Conservation (phyloP, 495 filamentous ascomycete genomes). For the Haplographium delicatum region DNA sequence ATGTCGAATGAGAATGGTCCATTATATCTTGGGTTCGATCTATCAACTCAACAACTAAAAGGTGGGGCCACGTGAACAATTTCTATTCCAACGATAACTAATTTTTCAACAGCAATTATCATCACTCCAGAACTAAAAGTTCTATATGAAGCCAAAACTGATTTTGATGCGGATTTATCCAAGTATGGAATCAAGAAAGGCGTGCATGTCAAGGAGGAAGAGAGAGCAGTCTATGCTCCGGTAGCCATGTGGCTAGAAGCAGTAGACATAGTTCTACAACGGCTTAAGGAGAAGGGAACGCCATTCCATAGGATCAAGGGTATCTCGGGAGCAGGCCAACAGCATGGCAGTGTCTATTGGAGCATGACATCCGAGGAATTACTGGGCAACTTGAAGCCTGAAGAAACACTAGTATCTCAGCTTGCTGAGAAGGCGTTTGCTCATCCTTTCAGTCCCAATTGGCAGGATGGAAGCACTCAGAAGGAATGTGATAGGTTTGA, state of each 20-base stretch:
- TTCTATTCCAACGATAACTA: not conserved
- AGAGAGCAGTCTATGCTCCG: constrained; percentile 86
- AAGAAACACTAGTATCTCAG: constrained; percentile 61
- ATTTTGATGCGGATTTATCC: constrained; percentile 64
- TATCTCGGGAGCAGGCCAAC: constrained; percentile 88
- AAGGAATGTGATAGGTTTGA: constrained; percentile 87
- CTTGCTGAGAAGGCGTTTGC: constrained; percentile 66
- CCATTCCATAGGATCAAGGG: constrained; percentile 75
- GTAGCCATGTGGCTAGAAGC: constrained; percentile 94
- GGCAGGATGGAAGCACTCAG: constrained; percentile 96
- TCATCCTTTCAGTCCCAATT: constrained; percentile 87
- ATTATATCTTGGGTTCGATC: constrained; percentile 88
- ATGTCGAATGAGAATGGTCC: constrained; percentile 45
- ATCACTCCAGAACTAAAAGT: constrained; percentile 75
- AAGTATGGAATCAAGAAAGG: constrained; percentile 87
- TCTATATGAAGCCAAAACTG: constrained; percentile 68
- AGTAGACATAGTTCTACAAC: constrained; percentile 73
- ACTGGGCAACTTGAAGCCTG: constrained; percentile 54
- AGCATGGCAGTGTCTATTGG: constrained; percentile 97
- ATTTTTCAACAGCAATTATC: constrained; percentile 54
- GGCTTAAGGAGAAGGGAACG: constrained; percentile 64
- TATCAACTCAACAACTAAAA: constrained; percentile 95
- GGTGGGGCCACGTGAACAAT: constrained; percentile 36
- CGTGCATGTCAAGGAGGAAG: constrained; percentile 71
- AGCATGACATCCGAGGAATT: constrained; percentile 60